These are phyloP conservation scores for Rutstroemia sp. DNA, from an alignment of 2,329 filamentous ascomycete genomes.

Conservation along the genomic window DNA sequence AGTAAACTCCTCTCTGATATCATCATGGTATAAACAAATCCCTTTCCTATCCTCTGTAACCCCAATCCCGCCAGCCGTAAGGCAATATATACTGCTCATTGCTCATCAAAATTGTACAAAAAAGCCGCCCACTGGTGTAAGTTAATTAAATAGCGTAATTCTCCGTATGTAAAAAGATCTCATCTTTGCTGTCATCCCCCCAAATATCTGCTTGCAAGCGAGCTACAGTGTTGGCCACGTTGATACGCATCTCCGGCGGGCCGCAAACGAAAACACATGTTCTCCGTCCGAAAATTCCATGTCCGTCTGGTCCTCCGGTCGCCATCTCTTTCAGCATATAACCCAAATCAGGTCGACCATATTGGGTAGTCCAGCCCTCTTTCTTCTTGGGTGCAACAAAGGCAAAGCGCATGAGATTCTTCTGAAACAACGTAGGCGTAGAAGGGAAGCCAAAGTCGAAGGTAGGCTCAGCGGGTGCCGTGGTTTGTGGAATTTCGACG, in stretches of 20 bases:
- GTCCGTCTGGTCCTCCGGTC: constrained; percentile 56
- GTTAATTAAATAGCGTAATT: constrained; percentile 73
- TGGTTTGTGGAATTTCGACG: constrained; percentile 17
- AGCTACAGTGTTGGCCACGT: constrained; percentile 81
- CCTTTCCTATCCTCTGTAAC: not conserved
- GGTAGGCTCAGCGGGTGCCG: constrained; percentile 28
- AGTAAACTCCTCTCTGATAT: not conserved
- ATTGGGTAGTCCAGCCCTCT: constrained; percentile 86
- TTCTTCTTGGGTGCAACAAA: constrained; percentile 66
- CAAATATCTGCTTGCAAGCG: constrained; percentile 76
- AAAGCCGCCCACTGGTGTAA: not conserved
- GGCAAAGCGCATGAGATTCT: constrained; percentile 83
- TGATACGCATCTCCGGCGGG: constrained; percentile 76
- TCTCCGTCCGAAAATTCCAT: constrained; percentile 66
- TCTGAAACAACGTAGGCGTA: constrained; percentile 81
- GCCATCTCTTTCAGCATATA: constrained; percentile 82
- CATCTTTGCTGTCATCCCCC: constrained; percentile 69
- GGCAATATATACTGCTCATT: constrained; percentile 1
- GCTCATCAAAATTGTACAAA: not conserved
- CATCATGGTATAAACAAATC: constrained; percentile 1
- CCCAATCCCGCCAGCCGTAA: not conserved
- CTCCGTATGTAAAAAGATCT: constrained; percentile 91
- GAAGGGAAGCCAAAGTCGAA: constrained; percentile 77
- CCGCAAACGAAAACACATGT: constrained; percentile 93
- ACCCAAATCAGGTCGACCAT: constrained; percentile 80